Conservation (phyloP, 108 stramenopile species). For the Cylindrotheca closterium region DNA sequence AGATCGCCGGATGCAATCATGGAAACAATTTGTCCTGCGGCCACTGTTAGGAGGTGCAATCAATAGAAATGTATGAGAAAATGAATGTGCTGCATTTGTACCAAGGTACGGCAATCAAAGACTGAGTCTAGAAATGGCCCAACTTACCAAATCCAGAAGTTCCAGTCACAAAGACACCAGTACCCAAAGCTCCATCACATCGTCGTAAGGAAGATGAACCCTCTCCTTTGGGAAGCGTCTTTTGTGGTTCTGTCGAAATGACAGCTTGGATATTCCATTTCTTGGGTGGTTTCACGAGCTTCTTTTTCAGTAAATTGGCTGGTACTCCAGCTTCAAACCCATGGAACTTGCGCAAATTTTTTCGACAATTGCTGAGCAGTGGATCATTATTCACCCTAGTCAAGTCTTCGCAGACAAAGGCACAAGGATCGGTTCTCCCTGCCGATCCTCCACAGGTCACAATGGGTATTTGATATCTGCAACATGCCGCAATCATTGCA, state of each 20-base stretch:
- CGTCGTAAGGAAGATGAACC: conserved; percentile 52
- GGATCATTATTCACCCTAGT: conserved; percentile 56
- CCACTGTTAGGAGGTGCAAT: conserved; percentile 26
- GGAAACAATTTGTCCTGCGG: conserved; percentile 65
- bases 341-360: conserved; percentile 62
- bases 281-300: conserved; percentile 28
- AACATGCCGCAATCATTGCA: conserved; percentile 68
- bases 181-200: conserved; percentile 81
- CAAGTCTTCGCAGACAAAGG: conserved; percentile 64
- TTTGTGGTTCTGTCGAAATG: conserved; percentile 67
- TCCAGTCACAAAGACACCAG: conserved; percentile 82
- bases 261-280: conserved; percentile 76
- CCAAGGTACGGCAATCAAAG: background rate
- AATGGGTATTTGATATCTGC: conserved; percentile 49
- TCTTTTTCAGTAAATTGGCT: conserved; percentile 15
- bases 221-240: conserved; percentile 1
- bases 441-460: conserved; percentile 89
- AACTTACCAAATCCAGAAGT: conserved; percentile 58
- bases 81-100: background rate
- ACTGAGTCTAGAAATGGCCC: too few relatives aligned
- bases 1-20: conserved; percentile 74
- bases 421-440: conserved; percentile 71
- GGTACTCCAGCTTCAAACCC: conserved; percentile 60
- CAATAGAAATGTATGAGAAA: too few relatives aligned
- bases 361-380: conserved; percentile 58